Base-by-base conservation (phyloP, 495 filamentous ascomycete genomes). In the Neohortaea acidophila region DNA sequence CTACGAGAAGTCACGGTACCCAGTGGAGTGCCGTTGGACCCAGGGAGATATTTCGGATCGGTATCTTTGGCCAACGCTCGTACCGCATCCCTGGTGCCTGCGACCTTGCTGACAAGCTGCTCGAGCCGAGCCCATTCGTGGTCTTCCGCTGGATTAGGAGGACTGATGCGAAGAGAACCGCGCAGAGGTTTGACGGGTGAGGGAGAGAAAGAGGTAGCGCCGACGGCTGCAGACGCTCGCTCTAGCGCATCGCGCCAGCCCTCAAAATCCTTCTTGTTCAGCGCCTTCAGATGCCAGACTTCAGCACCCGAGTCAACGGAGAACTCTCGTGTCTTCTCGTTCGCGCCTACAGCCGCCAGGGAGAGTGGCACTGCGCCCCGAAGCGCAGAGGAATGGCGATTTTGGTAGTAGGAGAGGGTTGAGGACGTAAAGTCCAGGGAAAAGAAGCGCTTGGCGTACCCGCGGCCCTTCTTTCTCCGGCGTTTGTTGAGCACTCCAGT, bases 261-360 rank as follows among this genome's bases (percentile, higher is more conserved):
- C 15, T 63, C 66, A 58, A 94, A 97, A 31, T 96, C 91, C 40
- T 74, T 76, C 6, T 73, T 68, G 45, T 79, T 87, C 19, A 66
- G 68, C 17, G 87, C 84, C 44, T 76, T 76, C n/a, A 97, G 65
- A 63, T 94, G 89, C 89, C 89, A 97, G 8, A 97, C 70, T 56
- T 97, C 89, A 4, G 87, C 85, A 0, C 89, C 89, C 0, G 91
- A 96, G 51, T 97, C 89, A 34, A 97, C 84, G 11, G 82, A 92
- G 20, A 97, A 94, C 61, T 96, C 85, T 34, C 84, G 71, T 29
- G 79, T 70, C 51, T 76, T 73, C 49, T 84, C 81, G 51, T 89
- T 85, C 13, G 84, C 84, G 2, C 83, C 79, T 21, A 96, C 79
- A 2, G 83, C 89, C 13, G 89, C 91, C 41, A 97, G 59, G 15